These are phyloP conservation scores for Nannochloropsis salina DNA, from an alignment of 108 stramenopile genomes.

Conservation along the genomic window DNA sequence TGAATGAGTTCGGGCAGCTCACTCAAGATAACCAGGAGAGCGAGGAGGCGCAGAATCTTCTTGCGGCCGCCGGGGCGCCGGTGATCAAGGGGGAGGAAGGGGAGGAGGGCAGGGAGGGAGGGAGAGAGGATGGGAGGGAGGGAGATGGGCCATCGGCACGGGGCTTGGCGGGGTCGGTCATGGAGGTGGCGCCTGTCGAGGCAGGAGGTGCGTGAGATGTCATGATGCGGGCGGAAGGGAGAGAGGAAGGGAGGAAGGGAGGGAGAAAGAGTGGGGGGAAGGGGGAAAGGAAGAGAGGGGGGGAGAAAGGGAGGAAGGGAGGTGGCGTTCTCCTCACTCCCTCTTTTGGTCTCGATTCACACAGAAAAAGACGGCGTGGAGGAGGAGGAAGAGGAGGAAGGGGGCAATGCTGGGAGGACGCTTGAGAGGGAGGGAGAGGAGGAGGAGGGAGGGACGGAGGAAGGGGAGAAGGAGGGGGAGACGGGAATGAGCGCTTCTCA, in stretches of 20 bases:
- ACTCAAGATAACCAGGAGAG: constrained; percentile 17
- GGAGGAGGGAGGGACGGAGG: background rate
- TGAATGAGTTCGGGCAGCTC: constrained; percentile 63
- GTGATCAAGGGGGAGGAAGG: background rate
- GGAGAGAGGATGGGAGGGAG: background rate
- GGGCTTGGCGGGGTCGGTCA: no score
- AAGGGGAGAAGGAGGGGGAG: background rate
- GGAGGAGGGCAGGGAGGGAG: background rate
- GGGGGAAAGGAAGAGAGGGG: background rate
- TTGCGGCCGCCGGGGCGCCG: background rate
- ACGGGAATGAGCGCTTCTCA: no score
- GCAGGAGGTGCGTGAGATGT: no score
- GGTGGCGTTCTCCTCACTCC: no score
- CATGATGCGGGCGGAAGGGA: background rate
- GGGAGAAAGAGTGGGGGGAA: background rate
- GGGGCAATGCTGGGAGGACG: background rate
- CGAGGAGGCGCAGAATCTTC: background rate
- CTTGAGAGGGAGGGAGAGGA: no score
- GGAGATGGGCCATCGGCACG: no score
- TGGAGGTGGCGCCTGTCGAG: no score
- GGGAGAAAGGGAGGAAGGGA: constrained; percentile 13
- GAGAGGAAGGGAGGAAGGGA: constrained; percentile 10
- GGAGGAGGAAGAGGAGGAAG: background rate
- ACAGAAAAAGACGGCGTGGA: background rate
- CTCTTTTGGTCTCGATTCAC: no score